Evolutionary conservation across 441 rosid species (phyloP).

Genomic region (California macrophylla): DNA sequence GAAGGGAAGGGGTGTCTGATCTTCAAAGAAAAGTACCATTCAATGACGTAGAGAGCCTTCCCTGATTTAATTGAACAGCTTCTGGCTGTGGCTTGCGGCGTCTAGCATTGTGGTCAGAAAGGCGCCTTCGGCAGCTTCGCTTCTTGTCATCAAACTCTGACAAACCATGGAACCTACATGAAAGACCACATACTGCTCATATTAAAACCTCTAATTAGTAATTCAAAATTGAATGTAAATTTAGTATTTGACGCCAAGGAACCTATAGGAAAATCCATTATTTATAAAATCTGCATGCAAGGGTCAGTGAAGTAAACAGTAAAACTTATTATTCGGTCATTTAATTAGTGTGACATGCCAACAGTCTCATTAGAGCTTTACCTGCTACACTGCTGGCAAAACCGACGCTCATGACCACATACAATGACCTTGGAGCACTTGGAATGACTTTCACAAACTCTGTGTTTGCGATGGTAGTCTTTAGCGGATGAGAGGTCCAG

Average conservation of each 20-base stretch:
- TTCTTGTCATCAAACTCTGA: conserved; percentile 87
- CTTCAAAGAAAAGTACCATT: conserved; percentile 36
- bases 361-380: conserved; percentile 13
- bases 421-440: conserved; percentile 68
- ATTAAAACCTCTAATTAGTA: background rate
- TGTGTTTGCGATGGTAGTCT: conserved; percentile 71
- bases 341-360: background rate
- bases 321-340: background rate
- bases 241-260: background rate
- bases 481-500: conserved; percentile 72
- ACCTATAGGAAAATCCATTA: background rate
- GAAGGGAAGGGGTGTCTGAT: background rate
- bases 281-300: background rate
- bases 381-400: conserved; percentile 98
- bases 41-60: conserved; percentile 32
- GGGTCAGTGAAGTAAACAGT: background rate
- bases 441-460: conserved; percentile 75
- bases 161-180: conserved; percentile 65
- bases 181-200: conserved; percentile 12
- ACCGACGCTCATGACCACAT: conserved; percentile 66
- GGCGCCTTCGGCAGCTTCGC: conserved; percentile 83
- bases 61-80: conserved; percentile 35
- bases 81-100: conserved; percentile 83
- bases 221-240: background rate
- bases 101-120: conserved; percentile 89